Evolutionary conservation across 1,284 basidiomycete genomes (phyloP), one percentile per base, ranked within the genome.

Genomic region (Agaricales sp.): DNA sequence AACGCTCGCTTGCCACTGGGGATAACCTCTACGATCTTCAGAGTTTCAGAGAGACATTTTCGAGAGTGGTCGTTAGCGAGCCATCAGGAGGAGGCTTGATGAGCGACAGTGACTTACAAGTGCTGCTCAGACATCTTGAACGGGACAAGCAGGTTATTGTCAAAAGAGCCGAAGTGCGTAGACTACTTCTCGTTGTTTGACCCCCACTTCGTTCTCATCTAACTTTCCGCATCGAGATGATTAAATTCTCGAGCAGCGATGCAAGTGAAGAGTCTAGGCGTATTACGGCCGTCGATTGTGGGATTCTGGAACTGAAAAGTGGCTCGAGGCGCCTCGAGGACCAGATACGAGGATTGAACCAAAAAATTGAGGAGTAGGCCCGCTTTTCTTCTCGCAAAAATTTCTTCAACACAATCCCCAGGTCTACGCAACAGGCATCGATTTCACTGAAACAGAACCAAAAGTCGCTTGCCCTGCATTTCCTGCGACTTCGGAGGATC

Each of bases 401-500:
- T 19, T 23, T 35, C 24, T 49, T 13, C 45, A 49, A 47, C 47
- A 45, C 50, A 48, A 2, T 46, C 18, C 45, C 3, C 55, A 92
- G 89, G 50, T 82, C 75, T 37, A 82, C 80, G 13, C 67, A 63
- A 43, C 86, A 86, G 59, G 82, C 85, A 6, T 74, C 78, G 18
- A 63, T 65, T 3, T 78, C 87, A 2, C 63, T 97, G 11, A 70
- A 71, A 14, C 75, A 77, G 50, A 81, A 84, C 50, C 83, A 82
- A 51, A 89, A 90, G 61, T 61, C 77, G 1, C 64, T 85, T 1
- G 92, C 93, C 0, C 60, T 91, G 30, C 79, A 77, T 3, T 82
- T 89, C 56, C 69, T 98, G 8, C 78, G 86, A 25, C 81, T 83
- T 13, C 81, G 82, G 57, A 95, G 92, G 61, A 78, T 80, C 47